A percentile compares a stretch with the other conserved stretches of the same genome.
Evolutionary conservation across 78 protist genomes (phyloP).

Genomic region (Dictyostelium brefeldianum): DNA sequence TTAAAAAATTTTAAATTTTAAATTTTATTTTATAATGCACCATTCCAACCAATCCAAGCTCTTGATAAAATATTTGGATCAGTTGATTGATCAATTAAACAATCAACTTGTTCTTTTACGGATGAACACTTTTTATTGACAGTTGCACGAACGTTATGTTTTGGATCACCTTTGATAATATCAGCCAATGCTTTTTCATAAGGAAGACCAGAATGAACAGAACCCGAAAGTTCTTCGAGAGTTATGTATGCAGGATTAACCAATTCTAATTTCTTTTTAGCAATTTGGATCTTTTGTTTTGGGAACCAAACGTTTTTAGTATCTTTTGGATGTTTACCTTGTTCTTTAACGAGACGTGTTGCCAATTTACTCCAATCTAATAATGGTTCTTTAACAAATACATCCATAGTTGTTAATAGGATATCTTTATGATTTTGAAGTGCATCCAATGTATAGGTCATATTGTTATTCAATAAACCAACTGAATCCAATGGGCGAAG

Average conservation of each 20-base stretch:
- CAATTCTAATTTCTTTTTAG: slow-evolving; percentile 66
- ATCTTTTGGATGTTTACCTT: slow-evolving; percentile 63
- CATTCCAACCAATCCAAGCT: slow-evolving; percentile 94
- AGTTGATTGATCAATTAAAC: slow-evolving; percentile 95
- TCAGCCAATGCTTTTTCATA: slow-evolving; percentile 30
- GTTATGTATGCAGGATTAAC: slow-evolving; percentile 82
- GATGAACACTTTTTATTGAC: slow-evolving; percentile 45
- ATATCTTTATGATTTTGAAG: slow-evolving; percentile 75
- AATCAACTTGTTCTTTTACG: slow-evolving; percentile 91
- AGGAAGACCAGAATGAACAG: slow-evolving; percentile 22
- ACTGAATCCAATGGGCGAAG: slow-evolving; percentile 83
- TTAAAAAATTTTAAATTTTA: neutral
- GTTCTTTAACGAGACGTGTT: slow-evolving; percentile 53
- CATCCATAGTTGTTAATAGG: slow-evolving; percentile 84
- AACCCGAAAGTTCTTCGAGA: slow-evolving; percentile 30
- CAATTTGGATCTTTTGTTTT: slow-evolving; percentile 81
- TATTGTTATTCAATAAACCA: slow-evolving; percentile 81
- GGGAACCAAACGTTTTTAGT: slow-evolving; percentile 84
- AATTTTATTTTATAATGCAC: slow-evolving; percentile 2
- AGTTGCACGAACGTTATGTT: slow-evolving; percentile 61
- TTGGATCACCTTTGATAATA: slow-evolving; percentile 52
- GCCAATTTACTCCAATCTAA: slow-evolving; percentile 89
- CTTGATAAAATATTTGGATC: slow-evolving; percentile 92
- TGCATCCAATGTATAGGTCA: slow-evolving; percentile 85
- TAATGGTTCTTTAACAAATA: slow-evolving; percentile 94